Evolutionary conservation across 169 alveolate genomes (phyloP), one percentile per base, ranked within the genome.

Genomic region (Miamiensis avidus): DNA sequence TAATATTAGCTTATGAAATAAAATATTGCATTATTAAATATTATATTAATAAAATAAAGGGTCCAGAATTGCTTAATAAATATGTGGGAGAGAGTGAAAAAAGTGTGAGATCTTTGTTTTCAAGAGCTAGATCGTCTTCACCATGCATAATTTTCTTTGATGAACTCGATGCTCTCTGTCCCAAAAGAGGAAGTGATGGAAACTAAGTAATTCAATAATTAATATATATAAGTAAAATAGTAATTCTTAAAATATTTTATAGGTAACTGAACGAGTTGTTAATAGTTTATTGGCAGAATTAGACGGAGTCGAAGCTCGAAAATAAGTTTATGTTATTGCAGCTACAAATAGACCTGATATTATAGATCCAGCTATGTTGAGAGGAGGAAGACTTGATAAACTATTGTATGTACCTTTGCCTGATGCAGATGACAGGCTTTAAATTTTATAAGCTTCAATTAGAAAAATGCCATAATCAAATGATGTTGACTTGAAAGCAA

Each of bases 21-120:
- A n/a, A n/a, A n/a, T n/a, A 83, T 76, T 86, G 49, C 87, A 84
- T 65, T 99, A 64, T 99, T 99, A n/a, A 99, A 98, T 82, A 94
- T 98, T 75, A 94, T 98, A 27, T 65, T 25, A 65, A 65, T 65
- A 65, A 65, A 11, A 49, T 49, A 49, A 49, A 49, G 74, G 88
- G 96, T 16, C 96, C 96, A 26, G 97, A 95, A 85, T 82, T 95
- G 49, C 81, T 95, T 93, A 98, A 99, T 91, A 99, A 99, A 93
- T 99, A 98, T 95, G 99, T 99, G 27, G 99, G 99, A 25, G 99
- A 98, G 88, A 98, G 99, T 76, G 99, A 99, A 93, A 95, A 97
- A 85, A 99, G 99, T n/a, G 98, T 99, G 49, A 95, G 99, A 86
- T 95, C 98, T 78, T 97, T 99, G 27, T 99, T 99, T 92, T 98